phyloP scores from a whole-genome alignment of 106 monocot species.

The Phalaenopsis aphrodite region DNA sequence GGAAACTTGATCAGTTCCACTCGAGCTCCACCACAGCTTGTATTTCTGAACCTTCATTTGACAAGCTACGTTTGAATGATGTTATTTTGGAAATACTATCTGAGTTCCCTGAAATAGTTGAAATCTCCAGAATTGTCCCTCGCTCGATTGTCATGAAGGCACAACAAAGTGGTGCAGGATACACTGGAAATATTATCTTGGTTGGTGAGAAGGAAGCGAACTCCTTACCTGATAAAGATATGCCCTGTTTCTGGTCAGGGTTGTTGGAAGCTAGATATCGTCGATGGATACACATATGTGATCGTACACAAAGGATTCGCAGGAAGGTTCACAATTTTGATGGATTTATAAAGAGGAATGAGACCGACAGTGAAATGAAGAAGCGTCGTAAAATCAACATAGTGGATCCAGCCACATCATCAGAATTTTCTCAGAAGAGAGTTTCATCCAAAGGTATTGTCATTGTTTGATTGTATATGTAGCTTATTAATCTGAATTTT shows the following conservation, averaged over 20 bases:
- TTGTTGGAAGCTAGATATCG: conserved; percentile 50
- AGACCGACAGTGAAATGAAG: conserved; percentile 37
- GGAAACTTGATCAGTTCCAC: conserved; percentile 62
- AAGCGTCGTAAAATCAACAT: conserved; percentile 37
- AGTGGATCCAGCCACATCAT: conserved; percentile 15
- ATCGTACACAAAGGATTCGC: conserved; percentile 35
- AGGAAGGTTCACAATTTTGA: conserved; percentile 33
- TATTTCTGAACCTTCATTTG: conserved; percentile 17
- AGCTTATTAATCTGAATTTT: neutral
- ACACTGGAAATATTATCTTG: conserved; percentile 54
- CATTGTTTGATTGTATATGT: neutral
- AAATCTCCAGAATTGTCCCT: neutral
- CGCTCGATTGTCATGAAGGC: conserved; percentile 41
- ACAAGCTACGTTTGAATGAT: conserved; percentile 38
- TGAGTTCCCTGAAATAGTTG: conserved; percentile 13
- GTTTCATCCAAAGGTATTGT: conserved; percentile 1
- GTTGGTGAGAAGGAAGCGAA: conserved; percentile 49
- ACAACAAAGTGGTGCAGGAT: conserved; percentile 36
- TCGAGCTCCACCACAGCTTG: conserved; percentile 9
- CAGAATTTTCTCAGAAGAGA: neutral
- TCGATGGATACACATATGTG: conserved; percentile 50
- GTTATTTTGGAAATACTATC: conserved; percentile 34
- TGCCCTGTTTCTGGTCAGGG: conserved; percentile 50
- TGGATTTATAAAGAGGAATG: conserved; percentile 10
- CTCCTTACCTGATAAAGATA: conserved; percentile 35